These are phyloP conservation scores for Marasmius oreades DNA, from an alignment of 1,284 basidiomycete genomes.

Conservation along the genomic window DNA sequence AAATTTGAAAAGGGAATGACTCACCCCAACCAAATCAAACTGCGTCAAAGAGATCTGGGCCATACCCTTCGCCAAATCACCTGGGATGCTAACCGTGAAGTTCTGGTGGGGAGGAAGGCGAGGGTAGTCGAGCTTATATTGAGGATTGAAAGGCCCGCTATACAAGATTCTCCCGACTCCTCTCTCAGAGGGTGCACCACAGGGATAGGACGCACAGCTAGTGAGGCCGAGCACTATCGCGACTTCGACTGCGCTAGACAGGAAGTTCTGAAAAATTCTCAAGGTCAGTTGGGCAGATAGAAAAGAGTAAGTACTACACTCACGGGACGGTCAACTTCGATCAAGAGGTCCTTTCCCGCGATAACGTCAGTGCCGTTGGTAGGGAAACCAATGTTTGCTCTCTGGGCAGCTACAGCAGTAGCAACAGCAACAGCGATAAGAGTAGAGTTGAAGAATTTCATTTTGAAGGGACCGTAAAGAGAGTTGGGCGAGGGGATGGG, in stretches of 20 bases:
- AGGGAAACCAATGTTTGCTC: background rate
- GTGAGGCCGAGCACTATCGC: background rate
- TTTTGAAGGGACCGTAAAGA: background rate
- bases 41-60: background rate
- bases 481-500: no score
- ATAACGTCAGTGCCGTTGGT: background rate
- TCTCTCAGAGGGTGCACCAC: background rate
- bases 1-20: background rate
- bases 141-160: background rate
- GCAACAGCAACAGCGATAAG: background rate
- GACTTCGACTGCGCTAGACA: background rate
- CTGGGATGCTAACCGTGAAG: background rate
- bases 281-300: background rate
- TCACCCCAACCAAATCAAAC: conserved; percentile 2
- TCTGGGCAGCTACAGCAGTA: background rate
- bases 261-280: background rate
- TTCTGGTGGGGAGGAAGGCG: background rate
- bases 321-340: conserved; percentile 1
- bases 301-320: background rate
- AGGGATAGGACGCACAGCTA: background rate
- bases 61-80: background rate
- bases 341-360: background rate
- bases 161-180: background rate
- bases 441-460: background rate
- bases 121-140: background rate